Conservation (phyloP, 208 protist species). For the Trypanosoma conorhini region DNA sequence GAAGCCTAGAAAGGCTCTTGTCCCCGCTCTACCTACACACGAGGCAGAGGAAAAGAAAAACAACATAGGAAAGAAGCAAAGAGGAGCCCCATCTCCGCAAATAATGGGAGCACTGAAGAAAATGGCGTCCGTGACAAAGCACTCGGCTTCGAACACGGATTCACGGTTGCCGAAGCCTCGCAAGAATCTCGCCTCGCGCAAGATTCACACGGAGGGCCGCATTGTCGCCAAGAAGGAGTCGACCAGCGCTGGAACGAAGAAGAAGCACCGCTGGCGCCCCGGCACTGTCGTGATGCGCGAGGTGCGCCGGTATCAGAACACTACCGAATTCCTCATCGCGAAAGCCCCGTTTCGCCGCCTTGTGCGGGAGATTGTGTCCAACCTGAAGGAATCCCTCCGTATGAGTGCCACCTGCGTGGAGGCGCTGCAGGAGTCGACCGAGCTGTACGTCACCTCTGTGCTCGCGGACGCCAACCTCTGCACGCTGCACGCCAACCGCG, state of each 20-base stretch:
- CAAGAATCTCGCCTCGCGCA: constrained; percentile 79
- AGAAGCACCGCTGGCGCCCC: constrained; percentile 97
- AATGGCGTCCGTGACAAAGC: constrained; percentile 53
- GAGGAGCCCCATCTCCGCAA: background rate
- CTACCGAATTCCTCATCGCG: constrained; percentile 98
- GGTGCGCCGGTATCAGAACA: constrained; percentile 99
- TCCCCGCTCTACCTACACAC: background rate
- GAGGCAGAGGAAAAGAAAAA: constrained; percentile 10
- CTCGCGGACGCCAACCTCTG: constrained; percentile 96
- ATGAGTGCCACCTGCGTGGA: constrained; percentile 71
- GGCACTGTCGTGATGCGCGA: constrained; percentile 99
- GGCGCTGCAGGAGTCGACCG: constrained; percentile 97
- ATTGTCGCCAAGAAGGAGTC: constrained; percentile 71
- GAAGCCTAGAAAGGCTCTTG: background rate
- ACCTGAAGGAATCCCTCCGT: constrained; percentile 90
- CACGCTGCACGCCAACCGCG: constrained; percentile 98
- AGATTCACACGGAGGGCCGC: constrained; percentile 70
- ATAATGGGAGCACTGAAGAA: background rate
- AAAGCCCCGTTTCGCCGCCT: constrained; percentile 99
- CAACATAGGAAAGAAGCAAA: background rate
- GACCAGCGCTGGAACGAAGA: constrained; percentile 86
- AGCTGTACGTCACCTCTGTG: constrained; percentile 94
- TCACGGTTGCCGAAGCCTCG: constrained; percentile 32
- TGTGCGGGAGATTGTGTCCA: constrained; percentile 98
- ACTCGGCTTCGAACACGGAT: constrained; percentile 10